Evolutionary conservation across 441 rosid species (phyloP), one percentile per base, ranked within the genome.

Genomic region (Pelargonium citronellum): DNA sequence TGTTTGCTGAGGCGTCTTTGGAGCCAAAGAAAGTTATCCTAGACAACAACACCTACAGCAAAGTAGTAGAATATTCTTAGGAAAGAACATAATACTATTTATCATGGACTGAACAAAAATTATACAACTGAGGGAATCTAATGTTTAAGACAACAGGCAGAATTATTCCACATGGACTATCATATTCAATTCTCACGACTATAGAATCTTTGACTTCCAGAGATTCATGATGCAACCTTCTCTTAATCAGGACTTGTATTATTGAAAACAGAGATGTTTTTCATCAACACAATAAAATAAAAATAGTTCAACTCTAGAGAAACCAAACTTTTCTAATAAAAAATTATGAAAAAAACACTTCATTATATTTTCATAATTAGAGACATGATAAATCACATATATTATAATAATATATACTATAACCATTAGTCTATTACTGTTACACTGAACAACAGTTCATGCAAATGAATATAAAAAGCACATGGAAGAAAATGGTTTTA

Each of bases 41-140:
- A 73, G 98, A 88, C 71, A 95, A 72, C 62, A 95, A 72, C 61
- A 95, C 98, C 98, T 95, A 83, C 82, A 79, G 15, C 5, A 15
- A 15, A 53, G 60, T 53, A 53, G 17, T 16, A 53, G 15, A 20
- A n/a, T 53, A 55, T 16, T 55, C 61, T 24, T 24, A 55, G 10
- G 61, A 10, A 17, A 55, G 61, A 15, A 16, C 10, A 7, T 6
- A 22, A 55, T 16, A 16, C 3, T 15, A 16, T 22, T 17, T 7
- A 55, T 6, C 16, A 53, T 53, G 3, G 30, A 24, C 30, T 24
- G 30, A 53, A 53, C 5, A 15, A 53, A 53, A 53, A 15, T 15
- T n/a, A 20, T 15, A 53, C 60, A 53, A 55, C 61, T 22, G 2
- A 3, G 5, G 61, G 61, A 55, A 55, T 7, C 61, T 55, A 24